Base-by-base conservation (phyloP, 1,284 basidiomycete species). In the Mycena citricolor region DNA sequence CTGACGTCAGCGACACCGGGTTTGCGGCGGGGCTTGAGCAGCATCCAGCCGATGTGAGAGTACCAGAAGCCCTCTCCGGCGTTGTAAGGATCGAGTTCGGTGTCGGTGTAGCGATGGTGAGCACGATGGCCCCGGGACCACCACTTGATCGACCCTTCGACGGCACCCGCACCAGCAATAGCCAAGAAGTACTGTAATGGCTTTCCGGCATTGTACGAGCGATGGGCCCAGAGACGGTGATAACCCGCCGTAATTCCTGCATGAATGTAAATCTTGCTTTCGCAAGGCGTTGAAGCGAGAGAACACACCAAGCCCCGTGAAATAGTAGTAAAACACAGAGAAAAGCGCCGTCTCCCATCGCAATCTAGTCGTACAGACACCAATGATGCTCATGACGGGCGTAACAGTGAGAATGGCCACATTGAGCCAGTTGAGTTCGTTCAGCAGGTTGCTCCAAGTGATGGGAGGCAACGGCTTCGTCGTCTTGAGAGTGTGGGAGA, bases 71-170 rank as follows among this genome's bases (percentile, higher is more conserved):
- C 94, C 60, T 85, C 22, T 3, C 13, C 19, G 12, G 93, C 91
- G 51, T 88, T 87, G 72, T 95, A 97, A 1, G 92, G 94, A 70
- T 95, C 92, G 49, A 97, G 85, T 47, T 94, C 88, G 57, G 93
- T 95, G 69, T 97, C 94, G 61, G 92, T 95, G 73, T 95, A 94
- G 39, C 91, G 80, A 65, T 94, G 92, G 68, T 95, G 91, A 8
- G 93, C 90, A 51, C 93, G 86, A 72, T 95, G 92, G 47, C 90
- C 90, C 35, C 92, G 79, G n/a, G 83, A 83, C 93, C 93, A 95
- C 93, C 92, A 95, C 63, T 86, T 85, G 68, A 94, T 92, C 14
- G 90, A 91, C 19, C 93, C 92, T 60, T 95, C 80, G 24, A 92
- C 87, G 10, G 93, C 89, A 43, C 91, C 92, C 2, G 89, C 83